Evolutionary conservation across 768 basidiomycete species (phyloP), one percentile per base, ranked within the genome.

Genomic region (Rhizopogon sp.): DNA sequence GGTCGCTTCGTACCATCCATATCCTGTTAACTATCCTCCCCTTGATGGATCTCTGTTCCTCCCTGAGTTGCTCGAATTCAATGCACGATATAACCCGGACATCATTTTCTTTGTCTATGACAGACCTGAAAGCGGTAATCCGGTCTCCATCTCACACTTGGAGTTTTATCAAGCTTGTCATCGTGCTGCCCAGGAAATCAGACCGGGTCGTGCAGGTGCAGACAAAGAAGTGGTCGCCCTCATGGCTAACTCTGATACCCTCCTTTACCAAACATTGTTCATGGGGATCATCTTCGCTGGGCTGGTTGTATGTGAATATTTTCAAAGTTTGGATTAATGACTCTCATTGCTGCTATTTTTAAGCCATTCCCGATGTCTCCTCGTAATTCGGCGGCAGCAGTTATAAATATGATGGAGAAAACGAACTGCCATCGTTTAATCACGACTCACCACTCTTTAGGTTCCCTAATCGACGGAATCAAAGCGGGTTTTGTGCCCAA

Each of bases 121-220:
- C 33, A 60, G 56, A 31, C 53, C 54, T 1, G 54, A 29, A 22
- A 44, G 64, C 5, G 54, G 60, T 22, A 41, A 11, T 1, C 56
- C 68, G 11, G 64, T 65, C 6, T 53, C 59, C 29, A 69, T 80
- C 29, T 68, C 73, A 5, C 70, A 72, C 49, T 53, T 76, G 7
- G 76, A 80, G 51, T 80, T 79, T 58, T 71, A 68, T 16, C 72
- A 73, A 9, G 79, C 78, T 8, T 70, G 69, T 41, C 73, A 79
- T 54, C 72, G 77, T 14, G 64, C 74, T 22, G 76, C 77, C 0
- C 74, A 74, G 56, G 56, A 61, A 20, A 43, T 79, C 11, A 67
- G 73, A 14, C 76, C 76, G 0, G 57, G 58, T 16, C 67, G 72
- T 2, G 50, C 47, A 35, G 65, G 72, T 4, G 4, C 25, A 2